Evolutionary conservation across 305 asterid genomes (phyloP).

Genomic region (Stenogyne calaminthoides): DNA sequence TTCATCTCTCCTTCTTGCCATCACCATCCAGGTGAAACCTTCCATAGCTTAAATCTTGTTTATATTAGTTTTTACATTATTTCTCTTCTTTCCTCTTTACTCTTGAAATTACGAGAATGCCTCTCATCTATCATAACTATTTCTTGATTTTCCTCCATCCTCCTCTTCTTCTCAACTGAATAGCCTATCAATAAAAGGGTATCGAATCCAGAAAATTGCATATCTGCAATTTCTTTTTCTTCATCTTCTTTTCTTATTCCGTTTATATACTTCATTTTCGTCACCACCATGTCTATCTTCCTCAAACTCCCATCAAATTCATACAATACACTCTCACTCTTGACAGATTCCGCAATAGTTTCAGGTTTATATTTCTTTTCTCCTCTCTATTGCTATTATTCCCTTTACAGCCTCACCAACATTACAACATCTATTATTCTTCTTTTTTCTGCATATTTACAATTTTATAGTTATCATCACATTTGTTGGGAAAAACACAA

Average conservation of each 20-base stretch:
- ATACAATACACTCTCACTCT: constrained; percentile 1
- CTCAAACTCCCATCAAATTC: constrained; percentile 2
- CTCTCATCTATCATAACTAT: background rate
- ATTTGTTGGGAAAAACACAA: background rate
- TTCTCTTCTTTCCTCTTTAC: constrained; percentile 8
- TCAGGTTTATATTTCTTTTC: background rate
- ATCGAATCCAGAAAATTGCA: background rate
- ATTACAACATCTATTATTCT: background rate
- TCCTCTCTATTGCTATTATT: background rate
- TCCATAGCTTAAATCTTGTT: background rate
- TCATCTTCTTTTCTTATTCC: background rate
- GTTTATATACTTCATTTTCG: background rate
- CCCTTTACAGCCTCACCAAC: background rate
- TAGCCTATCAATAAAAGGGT: background rate
- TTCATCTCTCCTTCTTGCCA: background rate
- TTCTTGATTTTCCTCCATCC: background rate
- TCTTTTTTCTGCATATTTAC: background rate
- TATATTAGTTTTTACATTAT: background rate
- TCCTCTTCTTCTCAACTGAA: constrained; percentile 19
- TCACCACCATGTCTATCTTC: background rate
- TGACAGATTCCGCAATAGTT: background rate
- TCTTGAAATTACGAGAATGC: background rate
- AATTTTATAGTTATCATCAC: background rate
- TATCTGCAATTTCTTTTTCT: background rate
- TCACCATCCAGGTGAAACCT: background rate